Percentiles rank a stretch among this genome's conserved stretches.
phyloP scores from a whole-genome alignment of 2,329 filamentous ascomycete species.

The Penicillium sp. region DNA sequence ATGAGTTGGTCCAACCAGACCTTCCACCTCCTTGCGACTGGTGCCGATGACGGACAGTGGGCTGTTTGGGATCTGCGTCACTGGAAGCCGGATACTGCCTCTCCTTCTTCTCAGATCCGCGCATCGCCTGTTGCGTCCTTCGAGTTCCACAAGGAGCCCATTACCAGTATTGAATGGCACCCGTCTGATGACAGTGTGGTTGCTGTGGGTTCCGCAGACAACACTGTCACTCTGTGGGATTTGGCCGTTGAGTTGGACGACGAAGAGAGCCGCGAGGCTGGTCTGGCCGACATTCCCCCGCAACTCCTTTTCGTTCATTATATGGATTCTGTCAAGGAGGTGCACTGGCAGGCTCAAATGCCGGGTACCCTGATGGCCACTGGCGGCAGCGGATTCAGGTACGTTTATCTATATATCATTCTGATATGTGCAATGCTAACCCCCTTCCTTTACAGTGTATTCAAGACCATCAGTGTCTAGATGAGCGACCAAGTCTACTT shows the following conservation, averaged over 20 bases:
- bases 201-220: slow-evolving; percentile 86
- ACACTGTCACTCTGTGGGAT: slow-evolving; percentile 95
- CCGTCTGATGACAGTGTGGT: slow-evolving; percentile 95
- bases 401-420: slow-evolving; percentile 8
- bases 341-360: slow-evolving; percentile 97
- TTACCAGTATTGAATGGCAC: slow-evolving; percentile 96
- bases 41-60: slow-evolving; percentile 91
- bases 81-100: slow-evolving; percentile 71
- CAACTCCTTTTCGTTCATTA: slow-evolving; percentile 97
- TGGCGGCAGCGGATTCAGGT: slow-evolving; percentile 78
- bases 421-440: slow-evolving; percentile 17
- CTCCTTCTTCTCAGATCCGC: slow-evolving; percentile 50
- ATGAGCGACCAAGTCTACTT: slow-evolving; percentile 13
- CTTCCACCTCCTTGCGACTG: slow-evolving; percentile 83
- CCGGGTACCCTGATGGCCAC: slow-evolving; percentile 86
- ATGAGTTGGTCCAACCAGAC: slow-evolving; percentile 93
- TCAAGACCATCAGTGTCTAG: slow-evolving; percentile 79
- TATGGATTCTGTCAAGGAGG: slow-evolving; percentile 89
- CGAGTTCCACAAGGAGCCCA: slow-evolving; percentile 92
- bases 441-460: slow-evolving; percentile 55
- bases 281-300: slow-evolving; percentile 84
- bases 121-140: slow-evolving; percentile 89
- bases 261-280: slow-evolving; percentile 88
- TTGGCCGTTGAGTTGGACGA: slow-evolving; percentile 94
- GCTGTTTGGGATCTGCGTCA: slow-evolving; percentile 93